A percentile compares a stretch with the other conserved stretches of the same genome.
Evolutionary conservation across 352 stramenopile species (phyloP).

Genomic region (Phytopythium boreale): DNA sequence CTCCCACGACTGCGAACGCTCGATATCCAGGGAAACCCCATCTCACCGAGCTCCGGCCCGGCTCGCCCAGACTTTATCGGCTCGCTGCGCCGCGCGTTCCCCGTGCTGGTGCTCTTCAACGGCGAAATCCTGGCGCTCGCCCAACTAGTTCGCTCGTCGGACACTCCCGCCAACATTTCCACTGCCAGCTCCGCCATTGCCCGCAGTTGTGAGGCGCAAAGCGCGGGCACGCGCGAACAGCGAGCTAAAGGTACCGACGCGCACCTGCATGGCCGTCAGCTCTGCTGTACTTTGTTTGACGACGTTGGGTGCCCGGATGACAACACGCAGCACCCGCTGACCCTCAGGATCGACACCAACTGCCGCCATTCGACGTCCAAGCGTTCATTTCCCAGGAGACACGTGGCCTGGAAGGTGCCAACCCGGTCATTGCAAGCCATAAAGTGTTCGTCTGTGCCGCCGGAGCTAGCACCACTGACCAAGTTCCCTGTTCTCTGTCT

Average conservation of each 20-base stretch:
- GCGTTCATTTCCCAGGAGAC: neutral
- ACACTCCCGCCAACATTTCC: neutral
- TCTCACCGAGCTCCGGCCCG: constrained; percentile 15
- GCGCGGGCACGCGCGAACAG: neutral
- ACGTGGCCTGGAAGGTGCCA: neutral
- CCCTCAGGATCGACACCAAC: neutral
- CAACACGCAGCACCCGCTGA: neutral
- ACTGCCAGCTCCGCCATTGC: neutral
- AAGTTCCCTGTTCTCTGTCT: too few species aligned
- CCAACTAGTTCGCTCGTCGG: constrained; percentile 5
- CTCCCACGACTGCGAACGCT: constrained; percentile 50
- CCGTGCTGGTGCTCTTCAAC: constrained; percentile 48
- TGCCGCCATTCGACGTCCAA: neutral
- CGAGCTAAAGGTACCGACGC: neutral
- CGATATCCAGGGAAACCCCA: constrained; percentile 33
- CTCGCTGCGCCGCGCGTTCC: constrained; percentile 26
- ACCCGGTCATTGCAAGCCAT: neutral
- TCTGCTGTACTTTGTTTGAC: neutral
- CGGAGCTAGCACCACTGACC: too few species aligned
- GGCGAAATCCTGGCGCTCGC: constrained; percentile 48
- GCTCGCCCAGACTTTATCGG: constrained; percentile 7
- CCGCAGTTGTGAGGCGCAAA: neutral
- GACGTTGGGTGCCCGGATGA: neutral
- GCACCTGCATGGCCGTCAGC: neutral
- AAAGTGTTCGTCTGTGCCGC: too few species aligned